Evolutionary conservation across 2,329 filamentous ascomycete species (phyloP), one percentile per base, ranked within the genome.

Genomic region (Aspergillus alliaceus): DNA sequence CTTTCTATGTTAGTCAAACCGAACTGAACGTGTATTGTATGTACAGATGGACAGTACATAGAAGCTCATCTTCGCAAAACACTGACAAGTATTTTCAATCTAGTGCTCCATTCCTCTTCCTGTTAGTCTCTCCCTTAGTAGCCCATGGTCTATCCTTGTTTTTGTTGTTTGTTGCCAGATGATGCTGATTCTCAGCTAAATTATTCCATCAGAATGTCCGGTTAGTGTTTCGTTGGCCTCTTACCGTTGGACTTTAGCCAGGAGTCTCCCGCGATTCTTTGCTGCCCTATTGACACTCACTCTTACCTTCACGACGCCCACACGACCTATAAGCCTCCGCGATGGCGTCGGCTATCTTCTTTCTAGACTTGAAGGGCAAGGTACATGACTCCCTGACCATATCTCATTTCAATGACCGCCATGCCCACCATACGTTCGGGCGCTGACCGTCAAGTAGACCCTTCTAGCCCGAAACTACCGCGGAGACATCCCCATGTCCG

Each of bases 341-440:
- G 74, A 99, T 99, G 95, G 95, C 95, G 68, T 99, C 95, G 59
- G 95, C 95, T 64, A 76, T 99, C 71, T 99, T 99, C 85, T 99
- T 99, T 77, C 89, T 99, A 71, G 95, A 99, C 78, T 85, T 99
- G 67, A 99, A 99, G 91, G 95, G 95, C 90, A 99, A 99, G 90
- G 92, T 96, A 77, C 62, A 80, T 59, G 8, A 9, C 25, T n/a
- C 6, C 14, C n/a, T 31, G 35, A 8, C 11, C 18, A 22, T 32
- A 29, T 31, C 22, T 39, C 32, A 20, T 52, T n/a, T 18, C 18
- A 22, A 34, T 54, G 42, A 40, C 27, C 31, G 25, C 37, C 31
- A 39, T 53, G 31, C 39, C 52, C 44, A 48, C 27, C 44, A 48
- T 32, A 27, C 20, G 15, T 22, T 32, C 52, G 50, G 24, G 51